Percentiles rank a stretch among this genome's conserved stretches.
Evolutionary conservation across 2,329 filamentous ascomycete species (phyloP).

Genomic region (Ceratocystis papillata): DNA sequence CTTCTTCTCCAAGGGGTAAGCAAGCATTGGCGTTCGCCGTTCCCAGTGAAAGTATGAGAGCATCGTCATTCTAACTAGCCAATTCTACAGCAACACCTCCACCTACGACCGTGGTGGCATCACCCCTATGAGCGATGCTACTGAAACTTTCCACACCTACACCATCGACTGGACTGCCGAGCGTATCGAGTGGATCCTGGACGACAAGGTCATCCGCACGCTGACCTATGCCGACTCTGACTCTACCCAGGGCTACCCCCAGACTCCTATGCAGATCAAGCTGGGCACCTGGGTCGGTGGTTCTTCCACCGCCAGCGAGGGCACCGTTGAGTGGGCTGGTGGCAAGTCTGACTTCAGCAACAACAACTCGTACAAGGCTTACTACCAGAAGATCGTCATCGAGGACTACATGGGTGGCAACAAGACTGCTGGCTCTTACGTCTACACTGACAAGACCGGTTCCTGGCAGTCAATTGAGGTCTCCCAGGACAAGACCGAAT

Average conservation of each 20-base stretch:
- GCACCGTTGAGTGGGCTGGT: slow-evolving; percentile 62
- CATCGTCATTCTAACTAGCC: slow-evolving; percentile 1
- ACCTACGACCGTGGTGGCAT: slow-evolving; percentile 53
- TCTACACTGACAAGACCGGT: slow-evolving; percentile 36
- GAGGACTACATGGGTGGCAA: slow-evolving; percentile 37
- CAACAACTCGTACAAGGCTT: slow-evolving; percentile 35
- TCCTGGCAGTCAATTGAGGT: slow-evolving; percentile 36
- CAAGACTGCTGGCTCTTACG: slow-evolving; percentile 35
- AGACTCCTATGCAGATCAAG: slow-evolving; percentile 63
- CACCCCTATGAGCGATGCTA: slow-evolving; percentile 42
- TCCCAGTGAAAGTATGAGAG: no score
- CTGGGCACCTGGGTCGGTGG: slow-evolving; percentile 58
- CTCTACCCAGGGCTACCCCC: slow-evolving; percentile 51
- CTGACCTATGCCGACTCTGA: slow-evolving; percentile 49
- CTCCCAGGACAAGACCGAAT: slow-evolving; percentile 23
- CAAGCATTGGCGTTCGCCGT: no score
- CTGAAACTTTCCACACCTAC: slow-evolving; percentile 52
- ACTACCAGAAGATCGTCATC: slow-evolving; percentile 38
- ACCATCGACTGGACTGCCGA: slow-evolving; percentile 57
- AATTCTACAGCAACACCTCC: slow-evolving; percentile 39
- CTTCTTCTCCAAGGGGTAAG: slow-evolving; percentile 62
- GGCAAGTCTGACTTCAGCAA: slow-evolving; percentile 41
- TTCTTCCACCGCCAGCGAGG: slow-evolving; percentile 47
- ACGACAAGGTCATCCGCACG: slow-evolving; percentile 51
- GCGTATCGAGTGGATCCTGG: slow-evolving; percentile 53